phyloP scores from a whole-genome alignment of 1,284 basidiomycete species.

The Rhodotorula sp. region DNA sequence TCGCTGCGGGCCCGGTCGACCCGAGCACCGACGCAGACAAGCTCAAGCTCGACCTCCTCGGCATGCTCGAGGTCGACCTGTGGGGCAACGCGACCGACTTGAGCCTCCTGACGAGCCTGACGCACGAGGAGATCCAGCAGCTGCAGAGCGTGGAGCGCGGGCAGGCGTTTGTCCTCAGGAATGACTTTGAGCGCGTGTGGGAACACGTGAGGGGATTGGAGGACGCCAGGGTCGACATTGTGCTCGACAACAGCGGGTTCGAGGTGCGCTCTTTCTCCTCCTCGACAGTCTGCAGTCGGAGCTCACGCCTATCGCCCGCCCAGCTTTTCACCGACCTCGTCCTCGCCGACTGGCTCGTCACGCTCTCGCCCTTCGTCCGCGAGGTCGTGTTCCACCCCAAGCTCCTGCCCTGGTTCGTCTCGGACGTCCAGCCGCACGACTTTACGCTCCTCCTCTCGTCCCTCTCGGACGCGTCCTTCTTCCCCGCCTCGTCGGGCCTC shows the following conservation, averaged over 20 bases:
- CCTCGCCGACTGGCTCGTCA: constrained; percentile 90
- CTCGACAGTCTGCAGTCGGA: not conserved
- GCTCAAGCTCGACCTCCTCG: constrained; percentile 62
- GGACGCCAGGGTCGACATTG: constrained; percentile 73
- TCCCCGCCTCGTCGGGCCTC: constrained; percentile 55
- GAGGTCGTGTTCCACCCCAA: constrained; percentile 89
- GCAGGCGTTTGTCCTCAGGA: constrained; percentile 75
- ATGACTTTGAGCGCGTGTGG: constrained; percentile 81
- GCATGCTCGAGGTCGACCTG: constrained; percentile 63
- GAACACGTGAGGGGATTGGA: constrained; percentile 64
- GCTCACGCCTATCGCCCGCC: not conserved
- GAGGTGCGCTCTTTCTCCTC: constrained; percentile 54
- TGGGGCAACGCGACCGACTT: constrained; percentile 62
- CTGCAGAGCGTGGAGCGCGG: constrained; percentile 79
- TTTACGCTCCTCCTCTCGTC: constrained; percentile 53
- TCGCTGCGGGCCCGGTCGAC: constrained; percentile 42
- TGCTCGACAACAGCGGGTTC: constrained; percentile 71
- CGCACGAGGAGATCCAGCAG: constrained; percentile 75
- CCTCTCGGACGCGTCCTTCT: constrained; percentile 58
- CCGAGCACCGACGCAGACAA: constrained; percentile 55
- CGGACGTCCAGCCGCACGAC: constrained; percentile 52
- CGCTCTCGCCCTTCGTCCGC: constrained; percentile 76
- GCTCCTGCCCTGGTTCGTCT: constrained; percentile 90
- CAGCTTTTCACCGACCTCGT: constrained; percentile 95
- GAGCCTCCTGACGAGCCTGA: constrained; percentile 76